Evolutionary conservation across 331 rosid species (phyloP).

Genomic region (Phaseolus coccineus): DNA sequence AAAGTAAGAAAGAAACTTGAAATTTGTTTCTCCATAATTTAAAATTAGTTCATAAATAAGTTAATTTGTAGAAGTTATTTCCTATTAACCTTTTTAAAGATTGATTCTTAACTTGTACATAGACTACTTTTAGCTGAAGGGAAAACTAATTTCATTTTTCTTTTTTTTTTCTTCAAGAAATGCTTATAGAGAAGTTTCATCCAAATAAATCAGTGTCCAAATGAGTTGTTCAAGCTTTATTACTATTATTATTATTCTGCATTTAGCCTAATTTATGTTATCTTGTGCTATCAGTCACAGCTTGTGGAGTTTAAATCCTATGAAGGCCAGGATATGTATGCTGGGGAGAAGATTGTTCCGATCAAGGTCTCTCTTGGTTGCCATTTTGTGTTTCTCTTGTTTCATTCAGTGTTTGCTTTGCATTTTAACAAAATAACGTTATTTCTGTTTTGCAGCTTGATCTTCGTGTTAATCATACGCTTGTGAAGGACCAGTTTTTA

Average conservation of each 20-base stretch:
- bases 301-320: conserved; percentile 75
- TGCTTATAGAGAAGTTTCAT: no score
- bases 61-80: no score
- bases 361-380: conserved; percentile 64
- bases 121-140: no score
- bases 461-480: conserved; percentile 88
- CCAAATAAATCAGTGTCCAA: no score
- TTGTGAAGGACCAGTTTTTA: conserved; percentile 89
- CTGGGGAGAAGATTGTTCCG: conserved; percentile 86
- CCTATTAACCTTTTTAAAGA: no score
- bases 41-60: no score
- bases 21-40: no score
- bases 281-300: conserved; percentile 66
- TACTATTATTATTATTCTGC: background rate
- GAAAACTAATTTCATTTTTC: no score
- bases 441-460: conserved; percentile 68
- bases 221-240: background rate
- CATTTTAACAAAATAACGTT: background rate
- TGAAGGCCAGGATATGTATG: conserved; percentile 93
- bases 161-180: no score
- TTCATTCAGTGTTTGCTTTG: background rate
- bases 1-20: no score
- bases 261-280: background rate
- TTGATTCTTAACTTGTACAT: no score
- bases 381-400: background rate